These are phyloP conservation scores for Hymenoscyphus albidus DNA, from an alignment of 2,329 filamentous ascomycete species.

Conservation along the genomic window DNA sequence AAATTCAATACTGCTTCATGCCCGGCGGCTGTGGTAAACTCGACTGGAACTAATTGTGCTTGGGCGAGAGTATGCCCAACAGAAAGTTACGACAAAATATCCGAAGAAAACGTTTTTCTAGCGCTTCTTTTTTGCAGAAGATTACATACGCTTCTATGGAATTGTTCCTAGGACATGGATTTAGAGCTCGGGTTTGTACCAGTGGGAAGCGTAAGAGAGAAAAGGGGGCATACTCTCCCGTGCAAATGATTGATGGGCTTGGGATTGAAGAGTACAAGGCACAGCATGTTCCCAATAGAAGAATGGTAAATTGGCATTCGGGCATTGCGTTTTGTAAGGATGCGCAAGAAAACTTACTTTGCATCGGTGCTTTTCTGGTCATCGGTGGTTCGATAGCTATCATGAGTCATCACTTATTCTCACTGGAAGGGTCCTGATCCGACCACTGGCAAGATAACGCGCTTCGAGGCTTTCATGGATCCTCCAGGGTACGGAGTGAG, in stretches of 20 bases:
- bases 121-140: slow-evolving; percentile 7
- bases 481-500: slow-evolving; percentile 40
- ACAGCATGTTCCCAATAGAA: neutral
- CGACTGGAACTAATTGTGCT: slow-evolving; percentile 18
- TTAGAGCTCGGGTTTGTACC: slow-evolving; percentile 13
- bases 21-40: slow-evolving; percentile 20
- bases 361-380: slow-evolving; percentile 15
- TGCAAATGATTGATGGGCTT: slow-evolving; percentile 2
- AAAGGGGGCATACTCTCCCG: slow-evolving; percentile 10
- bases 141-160: slow-evolving; percentile 16
- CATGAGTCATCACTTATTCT: slow-evolving; percentile 42
- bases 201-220: neutral
- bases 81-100: slow-evolving; percentile 13
- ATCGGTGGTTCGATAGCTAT: slow-evolving; percentile 32
- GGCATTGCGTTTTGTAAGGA: slow-evolving; percentile 9
- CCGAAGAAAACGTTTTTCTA: slow-evolving; percentile 11
- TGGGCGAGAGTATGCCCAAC: slow-evolving; percentile 15
- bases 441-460: slow-evolving; percentile 19
- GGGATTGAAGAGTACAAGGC: neutral
- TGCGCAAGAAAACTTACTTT: slow-evolving; percentile 11
- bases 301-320: slow-evolving; percentile 2
- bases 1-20: neutral
- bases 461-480: slow-evolving; percentile 40
- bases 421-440: slow-evolving; percentile 34
- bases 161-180: slow-evolving; percentile 18